Evolutionary conservation across 257 asterid genomes (phyloP).

Genomic region (Solanum chaucha): DNA sequence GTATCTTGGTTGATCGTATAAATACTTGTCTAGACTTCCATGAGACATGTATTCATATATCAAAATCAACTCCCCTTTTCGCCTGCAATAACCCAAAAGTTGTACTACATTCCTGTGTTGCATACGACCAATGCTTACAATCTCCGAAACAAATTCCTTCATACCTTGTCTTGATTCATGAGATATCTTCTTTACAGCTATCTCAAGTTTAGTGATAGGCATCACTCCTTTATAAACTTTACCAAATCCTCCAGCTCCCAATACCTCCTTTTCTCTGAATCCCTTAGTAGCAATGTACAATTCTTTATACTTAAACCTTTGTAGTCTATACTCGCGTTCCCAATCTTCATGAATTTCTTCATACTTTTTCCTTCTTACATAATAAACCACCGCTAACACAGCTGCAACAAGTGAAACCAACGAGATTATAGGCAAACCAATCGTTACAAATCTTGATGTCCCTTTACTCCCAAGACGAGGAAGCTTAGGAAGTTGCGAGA

Average conservation of each 20-base stretch:
- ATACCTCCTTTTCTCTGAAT: constrained; percentile 31
- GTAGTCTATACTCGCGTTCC: constrained; percentile 46
- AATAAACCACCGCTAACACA: constrained; percentile 1
- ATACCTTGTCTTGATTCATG: background rate
- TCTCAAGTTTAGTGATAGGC: constrained; percentile 18
- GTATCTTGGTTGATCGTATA: background rate
- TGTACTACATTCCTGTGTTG: background rate
- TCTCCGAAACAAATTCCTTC: background rate
- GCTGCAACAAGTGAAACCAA: background rate
- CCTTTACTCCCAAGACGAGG: constrained; percentile 32
- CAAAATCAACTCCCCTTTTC: background rate
- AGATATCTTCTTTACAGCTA: constrained; percentile 47
- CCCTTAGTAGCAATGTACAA: constrained; percentile 54
- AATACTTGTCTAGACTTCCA: constrained; percentile 48
- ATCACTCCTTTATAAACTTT: constrained; percentile 48
- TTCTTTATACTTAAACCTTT: constrained; percentile 52
- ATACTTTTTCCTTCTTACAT: constrained; percentile 19
- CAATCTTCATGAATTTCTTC: constrained; percentile 53
- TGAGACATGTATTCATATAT: background rate
- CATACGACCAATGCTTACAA: background rate
- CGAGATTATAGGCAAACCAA: constrained; percentile 27
- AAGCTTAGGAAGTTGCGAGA: constrained; percentile 38
- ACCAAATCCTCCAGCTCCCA: constrained; percentile 66
- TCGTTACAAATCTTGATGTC: constrained; percentile 10
- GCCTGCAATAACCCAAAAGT: background rate